Evolutionary conservation across 73 alveolate species (phyloP), one percentile per base, ranked within the genome.

Genomic region (Uronychia setigera): DNA sequence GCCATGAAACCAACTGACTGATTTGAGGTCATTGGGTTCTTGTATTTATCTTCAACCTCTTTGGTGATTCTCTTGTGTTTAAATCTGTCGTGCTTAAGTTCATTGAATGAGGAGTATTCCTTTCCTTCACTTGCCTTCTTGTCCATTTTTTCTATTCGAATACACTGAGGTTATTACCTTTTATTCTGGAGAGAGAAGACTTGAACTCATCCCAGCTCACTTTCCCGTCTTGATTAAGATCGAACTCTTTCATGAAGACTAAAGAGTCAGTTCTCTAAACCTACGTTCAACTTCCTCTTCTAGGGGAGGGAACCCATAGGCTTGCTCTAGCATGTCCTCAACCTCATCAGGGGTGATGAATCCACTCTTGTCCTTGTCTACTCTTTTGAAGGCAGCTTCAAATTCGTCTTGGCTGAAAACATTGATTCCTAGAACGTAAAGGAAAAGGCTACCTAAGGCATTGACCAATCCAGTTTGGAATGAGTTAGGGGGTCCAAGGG

Each of bases 291-390:
- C 97, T 82, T 93, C 97, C 58, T 88, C 95, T 33, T 93, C 97
- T 1, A 93, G 88, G 9, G 97, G 97, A 25, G 94, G 95, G 79
- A 93, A 83, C 25, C 97, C 97, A 82, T 93, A 93, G 29, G 97
- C 89, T 80, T 85, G 88, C 33, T 35, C 76, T n/a, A 93, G 94
- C 32, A 93, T 60, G 26, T 80, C 93, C 76, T 88, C 92, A 9
- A 93, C 93, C 82, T 93, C 97, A 46, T 82, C 85, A 25, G 94
- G 88, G 28, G 92, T 90, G 74, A 93, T 93, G 87, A 31, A 93
- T 28, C 97, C 97, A 78, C 94, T 86, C 19, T 87, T 84, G 75
- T 93, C 97, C 67, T 88, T 90, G 87, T 93, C 97, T 26, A 85
- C 67, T 33, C 87, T 84, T 26, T 86, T 76, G 67, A 93, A 93